Base-by-base conservation (phyloP, 192 early-diverging fungal genomes). In the Coemansia sp. region DNA sequence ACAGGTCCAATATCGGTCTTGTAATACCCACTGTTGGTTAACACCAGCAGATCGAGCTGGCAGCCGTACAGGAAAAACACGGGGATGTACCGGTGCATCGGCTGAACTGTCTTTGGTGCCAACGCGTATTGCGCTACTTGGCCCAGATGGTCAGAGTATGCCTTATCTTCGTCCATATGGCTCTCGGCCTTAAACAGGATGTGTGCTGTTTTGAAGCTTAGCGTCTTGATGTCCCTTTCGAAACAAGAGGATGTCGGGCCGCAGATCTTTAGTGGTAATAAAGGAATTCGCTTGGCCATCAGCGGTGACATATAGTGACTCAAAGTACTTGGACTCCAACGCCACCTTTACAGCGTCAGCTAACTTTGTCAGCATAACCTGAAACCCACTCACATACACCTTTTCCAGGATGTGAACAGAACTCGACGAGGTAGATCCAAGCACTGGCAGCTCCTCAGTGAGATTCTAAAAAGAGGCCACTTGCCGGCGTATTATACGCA, bases 91-190 rank as follows among this genome's bases (percentile, higher is more conserved):
- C 39, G 51, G 2, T 67, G 55, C n/a, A 61, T 69, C 1, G 50
- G 58, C 44, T 75, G 74, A 3, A 7, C 19, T 32, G 46, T 13
- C 67, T 62, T 61, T 12, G 65, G 13, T 1, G 27, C n/a, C n/a
- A 38, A 10, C 0, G 63, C 72, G 17, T 74, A 80, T 19, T 70
- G 45, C 15, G 56, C 77, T 40, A 80, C 34, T 60, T 63, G 80
- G 42, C 68, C 83, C 69, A 59, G 66, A 53, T 44, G 3, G 1
- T 17, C 15, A 0, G 41, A 42, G 12, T 42, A 42, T 6, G 13
- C 41, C 41, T 42, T 6, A 0, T 11, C 10, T 2, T 17, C 7
- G 41, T 6, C 7, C 41, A 42, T 42, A 0, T 42, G 41, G 12
- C 41, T 0, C 41, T 42, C 7, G 2, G 41, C 41, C 10, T 42